Evolutionary conservation across 139 green algal genomes (phyloP), one percentile per base, ranked within the genome.

Genomic region (Nannochloris sp.): DNA sequence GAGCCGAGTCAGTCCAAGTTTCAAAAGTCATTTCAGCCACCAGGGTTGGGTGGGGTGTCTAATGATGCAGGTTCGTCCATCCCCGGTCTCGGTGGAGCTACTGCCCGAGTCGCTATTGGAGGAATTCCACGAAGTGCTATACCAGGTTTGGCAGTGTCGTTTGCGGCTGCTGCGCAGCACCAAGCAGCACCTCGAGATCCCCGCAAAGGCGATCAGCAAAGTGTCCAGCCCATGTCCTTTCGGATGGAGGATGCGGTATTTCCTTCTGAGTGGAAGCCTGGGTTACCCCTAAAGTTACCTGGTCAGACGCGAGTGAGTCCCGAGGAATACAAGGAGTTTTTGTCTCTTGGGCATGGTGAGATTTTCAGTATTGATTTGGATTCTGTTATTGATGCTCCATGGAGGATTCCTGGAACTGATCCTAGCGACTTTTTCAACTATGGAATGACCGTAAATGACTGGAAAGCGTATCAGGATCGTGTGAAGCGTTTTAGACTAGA

Each of bases 311-410:
- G 84, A 7, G 87, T 95, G 0, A 83, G 73, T 4, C 81, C 79
- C 0, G 88, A 95, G 19, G 88, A 95, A 69, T 95, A 95, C 73
- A 76, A 80, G 19, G 88, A 95, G 66, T 96, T 96, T 68, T 72
- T 95, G 50, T 62, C 59, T 1, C 75, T 96, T 24, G 88, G 88
- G 0, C 88, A 96, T 68, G 88, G 88, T 2, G 88, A 92, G 29
- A 88, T 96, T 48, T 96, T 88, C 60, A 68, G 75, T 44, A 73
- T 96, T 12, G 86, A 95, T 58, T 40, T 90, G 8, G 82, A 94
- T 62, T 68, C 72, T 23, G 75, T 94, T 15, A 68, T 89, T 11
- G 83, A 92, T 24, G 75, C 87, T 2, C 77, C 81, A 4, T 95
- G 88, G 88, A 54, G 62, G 55, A 36, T 73, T 36, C 81, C 85